Base-by-base conservation (phyloP, 805 yeast species). In the Metschnikowia henanensis region DNA sequence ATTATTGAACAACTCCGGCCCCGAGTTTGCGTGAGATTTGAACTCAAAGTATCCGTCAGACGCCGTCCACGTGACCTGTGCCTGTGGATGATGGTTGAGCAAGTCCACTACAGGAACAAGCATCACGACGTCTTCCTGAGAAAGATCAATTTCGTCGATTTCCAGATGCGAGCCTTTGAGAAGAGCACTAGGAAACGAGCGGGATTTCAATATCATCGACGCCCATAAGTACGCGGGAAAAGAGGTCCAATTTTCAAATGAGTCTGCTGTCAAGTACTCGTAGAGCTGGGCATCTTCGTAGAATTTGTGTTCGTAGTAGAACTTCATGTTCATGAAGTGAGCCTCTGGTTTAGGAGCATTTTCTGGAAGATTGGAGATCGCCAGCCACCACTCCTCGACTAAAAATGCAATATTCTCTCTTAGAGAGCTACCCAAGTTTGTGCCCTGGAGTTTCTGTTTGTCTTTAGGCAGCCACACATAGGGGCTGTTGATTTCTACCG, bases 121-220 rank as follows among this genome's bases (percentile, higher is more conserved):
- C 72, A 91, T 82, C 6, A 87, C 88, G 47, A 75, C 77, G 47
- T 73, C 75, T 1, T 56, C 60, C 17, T 60, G 58, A 5, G 26
- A 17, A 13, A 43, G 9, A 36, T 52, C 52, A 25, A 61, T 42
- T 1, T 46, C 48, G n/a, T 41, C 30, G 6, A 61, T 51, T 7
- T 61, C 60, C 12, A 56, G 46, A 15, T 18, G 17, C 4, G 71
- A 61, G 16, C 69, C 68, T 31, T 59, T 56, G n/a, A 80, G 51
- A n/a, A 89, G 56, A 30, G 87, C 62, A 38, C 78, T 75, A 1
- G 97, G 97, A 58, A 91, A 91, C 0, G 94, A 85, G 50, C 97
- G 74, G 1, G 96, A 83, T 9, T 81, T 75, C 50, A 87, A 74
- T 12, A 87, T 84, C 35, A 78, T 70, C 32, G 76, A 66, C 0